Base-by-base conservation (phyloP, 345 rosid species). In the Eucalyptus leucophloia region DNA sequence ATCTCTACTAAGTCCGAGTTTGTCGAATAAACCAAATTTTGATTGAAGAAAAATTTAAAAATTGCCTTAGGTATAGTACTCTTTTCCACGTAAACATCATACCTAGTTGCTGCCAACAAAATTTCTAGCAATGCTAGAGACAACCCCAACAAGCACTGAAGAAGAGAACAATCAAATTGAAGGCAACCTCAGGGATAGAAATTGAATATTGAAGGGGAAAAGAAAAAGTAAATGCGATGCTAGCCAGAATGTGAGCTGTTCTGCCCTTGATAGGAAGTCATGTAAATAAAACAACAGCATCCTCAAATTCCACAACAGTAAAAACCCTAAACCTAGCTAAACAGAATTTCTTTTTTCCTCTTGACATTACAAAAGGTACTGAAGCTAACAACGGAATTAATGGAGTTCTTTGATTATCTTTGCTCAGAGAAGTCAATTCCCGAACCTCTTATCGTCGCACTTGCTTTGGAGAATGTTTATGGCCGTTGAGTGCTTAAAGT, bases 371-470 rank as follows among this genome's bases (percentile, higher is more conserved):
- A 18, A 87, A 87, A 67, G 42, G 42, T 67, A 67, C 80, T 17
- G 23, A 67, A 67, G 80, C 8, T 32, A 32, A 32, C 80, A 88
- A 30, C 40, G 15, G 37, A 21, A 50, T 51, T 51, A 67, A 19
- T 37, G 45, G 12, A 72, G 83, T 32, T 45, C 58, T 62, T 30
- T 47, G 49, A 77, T 88, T 72, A 30, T 37, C 69, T 51, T 82
- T 77, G 89, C 24, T 40, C 82, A n/a, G 88, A 82, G 90, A 92
- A 92, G 93, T 92, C 93, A 92, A 92, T 91, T 53, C 93, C 93
- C 93, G 96, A 96, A 96, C 99, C 99, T 90, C 93, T 88, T 90
- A 87, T 91, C 91, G 90, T 90, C 86, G 88, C 86, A 53, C 77
- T 60, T 86, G 54, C 54, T 28, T 80, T 42, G 81, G 81, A 50